Evolutionary conservation across 345 rosid species (phyloP).

Genomic region (Crucihimalaya himalaica): DNA sequence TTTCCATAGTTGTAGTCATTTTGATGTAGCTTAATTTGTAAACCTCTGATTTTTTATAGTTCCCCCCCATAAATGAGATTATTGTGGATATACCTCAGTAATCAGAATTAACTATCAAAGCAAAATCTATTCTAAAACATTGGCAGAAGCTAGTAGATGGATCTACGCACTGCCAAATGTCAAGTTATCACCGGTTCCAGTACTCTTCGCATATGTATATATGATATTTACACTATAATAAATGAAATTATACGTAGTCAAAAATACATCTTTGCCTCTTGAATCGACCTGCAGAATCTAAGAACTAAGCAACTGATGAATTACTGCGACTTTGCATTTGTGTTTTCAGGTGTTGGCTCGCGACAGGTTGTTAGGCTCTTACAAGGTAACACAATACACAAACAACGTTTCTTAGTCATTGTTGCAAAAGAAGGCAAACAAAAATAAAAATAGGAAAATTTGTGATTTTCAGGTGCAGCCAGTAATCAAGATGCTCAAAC

Average conservation of each 20-base stretch:
- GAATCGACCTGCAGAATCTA: not conserved
- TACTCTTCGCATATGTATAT: not conserved
- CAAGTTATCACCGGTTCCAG: not conserved
- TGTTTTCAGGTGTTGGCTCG: slow-evolving; percentile 82
- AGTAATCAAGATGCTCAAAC: slow-evolving; percentile 81
- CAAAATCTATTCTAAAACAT: not conserved
- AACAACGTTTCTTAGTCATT: not conserved
- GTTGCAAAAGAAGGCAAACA: not conserved
- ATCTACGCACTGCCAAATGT: not conserved
- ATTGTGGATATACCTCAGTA: not conserved
- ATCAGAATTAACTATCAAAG: not conserved
- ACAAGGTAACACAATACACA: slow-evolving; percentile 60
- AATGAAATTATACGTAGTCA: not conserved
- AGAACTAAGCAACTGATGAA: not conserved
- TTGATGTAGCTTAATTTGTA: not conserved
- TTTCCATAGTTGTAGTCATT: not conserved
- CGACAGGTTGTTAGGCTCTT: slow-evolving; percentile 86
- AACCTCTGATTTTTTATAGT: not conserved
- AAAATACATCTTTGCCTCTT: not conserved
- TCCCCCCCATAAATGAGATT: not conserved
- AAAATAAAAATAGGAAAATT: not conserved
- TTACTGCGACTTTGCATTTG: not conserved
- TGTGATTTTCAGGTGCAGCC: slow-evolving; percentile 71
- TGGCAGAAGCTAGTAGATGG: not conserved
- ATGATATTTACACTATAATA: not conserved